Percentiles rank a stretch among this genome's conserved stretches.
These are phyloP conservation scores for Plasmodium vivax DNA, from an alignment of 169 alveolate species.

Conservation along the genomic window DNA sequence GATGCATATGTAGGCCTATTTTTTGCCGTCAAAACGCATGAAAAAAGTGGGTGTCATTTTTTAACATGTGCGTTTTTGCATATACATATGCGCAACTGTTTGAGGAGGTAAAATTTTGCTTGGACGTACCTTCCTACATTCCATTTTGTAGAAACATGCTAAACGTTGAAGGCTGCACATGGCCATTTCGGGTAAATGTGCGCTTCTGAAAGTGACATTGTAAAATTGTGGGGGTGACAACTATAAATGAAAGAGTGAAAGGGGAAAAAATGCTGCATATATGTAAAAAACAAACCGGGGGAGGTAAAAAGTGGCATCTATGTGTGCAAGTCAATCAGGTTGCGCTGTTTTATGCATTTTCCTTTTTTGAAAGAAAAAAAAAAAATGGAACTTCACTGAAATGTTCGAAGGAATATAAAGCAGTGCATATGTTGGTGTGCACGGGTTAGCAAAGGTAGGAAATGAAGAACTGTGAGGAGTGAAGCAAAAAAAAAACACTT, in stretches of 20 bases:
- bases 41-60: not conserved
- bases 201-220: not conserved
- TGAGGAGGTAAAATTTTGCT: not conserved
- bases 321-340: conserved; percentile 35
- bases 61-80: not conserved
- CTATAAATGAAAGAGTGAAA: not conserved
- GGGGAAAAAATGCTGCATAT: not conserved
- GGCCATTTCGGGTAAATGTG: not conserved
- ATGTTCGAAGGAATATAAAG: not conserved
- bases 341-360: conserved; percentile 14
- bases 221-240: not conserved
- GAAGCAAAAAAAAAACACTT: not conserved
- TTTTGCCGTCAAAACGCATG: not conserved
- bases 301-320: conserved; percentile 10
- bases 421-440: not conserved
- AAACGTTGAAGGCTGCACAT: not conserved
- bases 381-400: conserved; percentile 6
- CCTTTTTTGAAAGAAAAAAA: not conserved
- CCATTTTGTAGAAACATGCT: not conserved
- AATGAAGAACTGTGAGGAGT: not conserved
- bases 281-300: not conserved
- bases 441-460: not conserved
- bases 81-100: not conserved
- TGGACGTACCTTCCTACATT: not conserved
- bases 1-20: not conserved